A percentile compares a stretch with the other conserved stretches of the same genome.
Evolutionary conservation across 176 grass and related monocot species (phyloP).

Genomic region (Rhynchospora pubera): DNA sequence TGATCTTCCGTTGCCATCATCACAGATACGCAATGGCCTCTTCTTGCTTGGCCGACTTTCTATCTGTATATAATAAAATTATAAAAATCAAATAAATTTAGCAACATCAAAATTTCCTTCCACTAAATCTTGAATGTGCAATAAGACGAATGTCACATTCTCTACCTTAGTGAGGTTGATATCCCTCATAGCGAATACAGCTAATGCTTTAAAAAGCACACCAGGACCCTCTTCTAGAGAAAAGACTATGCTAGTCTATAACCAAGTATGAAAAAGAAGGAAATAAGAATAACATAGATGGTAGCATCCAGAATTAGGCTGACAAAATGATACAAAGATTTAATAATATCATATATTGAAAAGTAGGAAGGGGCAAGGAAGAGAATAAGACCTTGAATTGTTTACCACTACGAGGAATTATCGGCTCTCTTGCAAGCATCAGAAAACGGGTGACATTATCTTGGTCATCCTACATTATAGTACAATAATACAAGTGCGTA

Average conservation of each 20-base stretch:
- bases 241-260: constrained; percentile 84
- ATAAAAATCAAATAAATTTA: neutral
- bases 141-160: constrained; percentile 16
- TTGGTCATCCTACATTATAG: constrained; percentile 46
- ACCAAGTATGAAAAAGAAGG: constrained; percentile 24
- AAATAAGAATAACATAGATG: constrained; percentile 24
- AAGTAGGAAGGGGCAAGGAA: neutral
- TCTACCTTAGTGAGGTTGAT: constrained; percentile 85
- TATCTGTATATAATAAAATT: constrained; percentile 37
- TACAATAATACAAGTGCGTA: neutral
- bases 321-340: neutral
- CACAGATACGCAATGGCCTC: constrained; percentile 57
- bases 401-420: constrained; percentile 59
- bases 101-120: constrained; percentile 8
- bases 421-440: constrained; percentile 78
- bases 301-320: neutral
- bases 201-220: constrained; percentile 73
- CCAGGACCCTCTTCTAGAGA: constrained; percentile 92
- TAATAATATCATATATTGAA: neutral
- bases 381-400: constrained; percentile 64
- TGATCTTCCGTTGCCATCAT: constrained; percentile 37
- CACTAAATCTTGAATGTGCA: constrained; percentile 15
- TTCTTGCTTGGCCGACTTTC: constrained; percentile 75
- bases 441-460: constrained; percentile 80
- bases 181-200: constrained; percentile 69